Evolutionary conservation across 2,329 filamentous ascomycete species (phyloP).

Genomic region (Aureobasidium sp.): DNA sequence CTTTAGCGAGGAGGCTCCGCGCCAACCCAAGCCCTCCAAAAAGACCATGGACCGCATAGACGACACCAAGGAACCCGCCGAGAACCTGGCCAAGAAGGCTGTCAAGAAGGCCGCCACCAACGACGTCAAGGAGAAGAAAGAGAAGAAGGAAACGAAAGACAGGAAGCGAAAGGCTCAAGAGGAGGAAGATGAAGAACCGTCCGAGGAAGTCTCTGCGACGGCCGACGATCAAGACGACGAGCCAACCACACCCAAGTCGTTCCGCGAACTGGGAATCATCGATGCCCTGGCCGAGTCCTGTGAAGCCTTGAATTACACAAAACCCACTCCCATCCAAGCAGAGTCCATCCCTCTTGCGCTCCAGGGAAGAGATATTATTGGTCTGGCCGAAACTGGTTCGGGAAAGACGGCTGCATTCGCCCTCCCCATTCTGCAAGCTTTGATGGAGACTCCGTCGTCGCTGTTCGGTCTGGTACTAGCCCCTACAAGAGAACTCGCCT

Average conservation of each 20-base stretch:
- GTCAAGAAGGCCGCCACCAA: constrained; percentile 22
- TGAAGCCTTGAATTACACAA: constrained; percentile 70
- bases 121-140: constrained; percentile 23
- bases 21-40: constrained; percentile 15
- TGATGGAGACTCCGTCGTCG: constrained; percentile 80
- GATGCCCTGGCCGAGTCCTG: constrained; percentile 88
- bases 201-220: constrained; percentile 17
- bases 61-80: background rate
- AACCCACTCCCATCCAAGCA: constrained; percentile 81
- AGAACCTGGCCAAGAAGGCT: background rate
- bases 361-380: constrained; percentile 78
- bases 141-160: constrained; percentile 12
- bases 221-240: constrained; percentile 21
- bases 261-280: constrained; percentile 70
- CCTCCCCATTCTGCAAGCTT: constrained; percentile 80
- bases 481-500: constrained; percentile 86
- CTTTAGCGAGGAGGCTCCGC: constrained; percentile 8
- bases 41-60: constrained; percentile 16
- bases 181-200: constrained; percentile 18
- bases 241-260: constrained; percentile 47
- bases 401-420: constrained; percentile 96
- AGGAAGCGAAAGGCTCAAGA: constrained; percentile 17
- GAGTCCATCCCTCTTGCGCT: constrained; percentile 78
- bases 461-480: constrained; percentile 86
- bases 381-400: constrained; percentile 87